These are phyloP conservation scores for Arthroderma sp. DNA, from an alignment of 2,329 filamentous ascomycete genomes.

Conservation along the genomic window DNA sequence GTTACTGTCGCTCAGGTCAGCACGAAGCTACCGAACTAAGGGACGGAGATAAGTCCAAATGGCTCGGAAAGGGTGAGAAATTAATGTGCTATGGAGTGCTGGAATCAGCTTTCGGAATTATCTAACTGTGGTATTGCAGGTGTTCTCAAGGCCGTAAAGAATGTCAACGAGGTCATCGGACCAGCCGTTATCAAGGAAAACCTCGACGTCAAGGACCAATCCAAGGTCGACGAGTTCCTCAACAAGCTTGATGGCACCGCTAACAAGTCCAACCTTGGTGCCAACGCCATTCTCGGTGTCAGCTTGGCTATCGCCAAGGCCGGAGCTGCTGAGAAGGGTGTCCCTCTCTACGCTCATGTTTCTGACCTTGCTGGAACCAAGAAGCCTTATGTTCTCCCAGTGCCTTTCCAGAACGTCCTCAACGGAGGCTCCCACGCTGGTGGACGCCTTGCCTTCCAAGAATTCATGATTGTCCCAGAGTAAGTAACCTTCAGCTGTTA, in stretches of 20 bases:
- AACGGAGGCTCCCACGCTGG: constrained; percentile 94
- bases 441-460: constrained; percentile 88
- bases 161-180: constrained; percentile 70
- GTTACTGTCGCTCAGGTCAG: constrained; percentile 46
- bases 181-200: constrained; percentile 71
- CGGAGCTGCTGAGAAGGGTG: constrained; percentile 74
- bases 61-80: constrained; percentile 62
- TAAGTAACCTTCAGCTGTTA: constrained; percentile 30
- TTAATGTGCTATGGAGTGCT: too few relatives aligned
- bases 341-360: constrained; percentile 78
- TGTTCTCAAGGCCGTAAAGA: constrained; percentile 71
- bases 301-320: constrained; percentile 76
- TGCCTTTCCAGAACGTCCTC: constrained; percentile 88
- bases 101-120: neutral
- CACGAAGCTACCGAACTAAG: constrained; percentile 86
- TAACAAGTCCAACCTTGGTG: constrained; percentile 80
- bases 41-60: constrained; percentile 77
- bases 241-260: constrained; percentile 70
- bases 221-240: constrained; percentile 70
- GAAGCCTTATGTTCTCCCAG: constrained; percentile 81
- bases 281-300: constrained; percentile 80
- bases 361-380: constrained; percentile 79
- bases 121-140: constrained; percentile 17
- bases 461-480: constrained; percentile 89
- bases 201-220: constrained; percentile 76